Evolutionary conservation across 306 rosid species (phyloP).

Genomic region (Sesbania bispinosa): DNA sequence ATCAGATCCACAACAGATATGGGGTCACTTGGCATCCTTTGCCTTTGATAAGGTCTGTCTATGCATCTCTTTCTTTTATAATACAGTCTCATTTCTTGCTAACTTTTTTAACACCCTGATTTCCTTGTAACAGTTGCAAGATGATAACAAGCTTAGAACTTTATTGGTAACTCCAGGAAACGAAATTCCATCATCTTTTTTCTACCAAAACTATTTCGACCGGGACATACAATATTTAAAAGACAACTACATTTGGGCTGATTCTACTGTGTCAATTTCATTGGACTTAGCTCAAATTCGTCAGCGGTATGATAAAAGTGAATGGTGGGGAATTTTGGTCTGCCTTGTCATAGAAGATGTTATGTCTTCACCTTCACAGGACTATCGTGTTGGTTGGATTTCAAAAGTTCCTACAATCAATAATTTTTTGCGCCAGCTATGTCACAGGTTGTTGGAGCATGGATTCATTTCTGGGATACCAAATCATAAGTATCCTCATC

Average conservation of each 20-base stretch:
- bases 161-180: slow-evolving; percentile 18
- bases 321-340: slow-evolving; percentile 25
- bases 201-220: slow-evolving; percentile 1
- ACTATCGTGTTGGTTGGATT: slow-evolving; percentile 19
- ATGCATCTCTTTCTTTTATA: slow-evolving; percentile 3
- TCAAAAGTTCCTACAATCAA: not conserved
- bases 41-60: slow-evolving; percentile 21
- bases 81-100: not conserved
- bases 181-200: slow-evolving; percentile 21
- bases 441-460: not conserved
- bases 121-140: slow-evolving; percentile 22
- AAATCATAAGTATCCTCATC: slow-evolving; percentile 11
- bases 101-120: not conserved
- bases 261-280: slow-evolving; percentile 3
- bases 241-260: slow-evolving; percentile 20
- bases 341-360: slow-evolving; percentile 23
- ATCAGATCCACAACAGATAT: slow-evolving; percentile 5
- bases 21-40: slow-evolving; percentile 11
- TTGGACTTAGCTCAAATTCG: slow-evolving; percentile 11
- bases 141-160: not conserved
- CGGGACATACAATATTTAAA: slow-evolving; percentile 12
- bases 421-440: not conserved
- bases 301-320: slow-evolving; percentile 4
- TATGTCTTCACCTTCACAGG: not conserved
- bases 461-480: slow-evolving; percentile 14